Evolutionary conservation across 2,329 filamentous ascomycete species (phyloP).

Genomic region (Venturia pyrina): DNA sequence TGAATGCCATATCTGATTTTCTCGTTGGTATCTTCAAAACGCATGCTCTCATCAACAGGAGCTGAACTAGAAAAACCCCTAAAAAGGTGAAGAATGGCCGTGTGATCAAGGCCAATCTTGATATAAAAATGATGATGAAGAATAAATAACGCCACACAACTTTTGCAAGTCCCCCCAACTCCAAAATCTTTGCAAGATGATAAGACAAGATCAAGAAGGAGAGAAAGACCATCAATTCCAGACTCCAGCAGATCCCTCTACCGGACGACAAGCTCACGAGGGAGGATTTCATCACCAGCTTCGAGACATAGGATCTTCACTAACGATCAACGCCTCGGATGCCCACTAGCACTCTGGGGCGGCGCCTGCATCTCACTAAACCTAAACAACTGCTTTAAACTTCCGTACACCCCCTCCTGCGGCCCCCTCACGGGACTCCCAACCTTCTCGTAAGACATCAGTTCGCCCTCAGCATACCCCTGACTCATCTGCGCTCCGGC

Average conservation of each 20-base stretch:
- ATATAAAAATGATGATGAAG: not conserved
- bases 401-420: slow-evolving; percentile 20
- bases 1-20: not conserved
- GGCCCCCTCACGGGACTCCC: not conserved
- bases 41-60: not conserved
- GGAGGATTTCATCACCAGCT: not conserved
- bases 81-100: not conserved
- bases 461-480: slow-evolving; percentile 27
- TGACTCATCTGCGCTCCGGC: slow-evolving; percentile 24
- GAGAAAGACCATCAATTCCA: not conserved
- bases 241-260: not conserved
- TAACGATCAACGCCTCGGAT: not conserved
- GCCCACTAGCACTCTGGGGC: slow-evolving; percentile 13
- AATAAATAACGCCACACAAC: not conserved
- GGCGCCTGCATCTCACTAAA: slow-evolving; percentile 15
- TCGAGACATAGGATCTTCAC: not conserved
- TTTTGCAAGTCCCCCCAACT: not conserved
- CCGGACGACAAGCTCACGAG: too few species aligned
- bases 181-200: not conserved
- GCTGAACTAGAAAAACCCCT: not conserved
- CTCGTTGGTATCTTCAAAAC: not conserved
- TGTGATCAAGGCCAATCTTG: not conserved
- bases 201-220: not conserved
- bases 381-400: slow-evolving; percentile 25
- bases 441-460: slow-evolving; percentile 25